Base-by-base conservation (phyloP, 2,329 filamentous ascomycete genomes). In the Aspergillus glaucus region DNA sequence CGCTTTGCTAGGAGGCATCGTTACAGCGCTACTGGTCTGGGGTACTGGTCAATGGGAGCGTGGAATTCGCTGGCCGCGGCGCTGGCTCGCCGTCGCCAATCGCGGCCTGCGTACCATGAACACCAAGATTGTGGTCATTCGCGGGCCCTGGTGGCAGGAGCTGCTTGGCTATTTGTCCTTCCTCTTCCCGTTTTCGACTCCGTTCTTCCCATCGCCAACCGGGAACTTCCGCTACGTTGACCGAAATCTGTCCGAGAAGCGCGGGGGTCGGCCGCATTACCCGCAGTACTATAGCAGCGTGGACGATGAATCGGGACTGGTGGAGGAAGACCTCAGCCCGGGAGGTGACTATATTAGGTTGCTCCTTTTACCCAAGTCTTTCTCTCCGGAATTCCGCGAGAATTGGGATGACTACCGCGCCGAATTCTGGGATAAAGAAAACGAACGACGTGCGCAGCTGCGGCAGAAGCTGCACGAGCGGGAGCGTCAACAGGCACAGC, bases 381-480 rank as follows among this genome's bases (percentile, higher is more conserved):
- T 98, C 63, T 94, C 88, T 5, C 86, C 93, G 0, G 89, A 88
- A 43, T 98, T 98, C 63, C 81, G 93, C 17, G 91, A 97, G 67
- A 95, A 95, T 56, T 98, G 93, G 93, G 93, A 98, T 63, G 78
- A 92, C 14, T 98, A 94, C 69, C 81, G 93, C 46, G 84, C 86
- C 30, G 91, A 96, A 52, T 98, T 96, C 70, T 98, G 93, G 93
- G 92, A 96, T 60, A 85, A 85, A 52, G 93, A 98, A 68, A 98
- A 98, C 63, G 89, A 95, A 67, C 84, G 92, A 2, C 83, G 93
- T 10, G 80, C 85, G 2, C 73, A 87, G 49, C 74, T 96, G 21
- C 79, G 88, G 19, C 72, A 78, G 40, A 87, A 87, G 62, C 74
- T 95, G 44, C 80, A 83, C 53, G 79, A 82, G 45, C 79, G 81